A percentile compares a stretch with the other conserved stretches of the same genome.
These are phyloP conservation scores for Ganoderma leucocontextum DNA, from an alignment of 1,284 basidiomycete species.

Conservation along the genomic window DNA sequence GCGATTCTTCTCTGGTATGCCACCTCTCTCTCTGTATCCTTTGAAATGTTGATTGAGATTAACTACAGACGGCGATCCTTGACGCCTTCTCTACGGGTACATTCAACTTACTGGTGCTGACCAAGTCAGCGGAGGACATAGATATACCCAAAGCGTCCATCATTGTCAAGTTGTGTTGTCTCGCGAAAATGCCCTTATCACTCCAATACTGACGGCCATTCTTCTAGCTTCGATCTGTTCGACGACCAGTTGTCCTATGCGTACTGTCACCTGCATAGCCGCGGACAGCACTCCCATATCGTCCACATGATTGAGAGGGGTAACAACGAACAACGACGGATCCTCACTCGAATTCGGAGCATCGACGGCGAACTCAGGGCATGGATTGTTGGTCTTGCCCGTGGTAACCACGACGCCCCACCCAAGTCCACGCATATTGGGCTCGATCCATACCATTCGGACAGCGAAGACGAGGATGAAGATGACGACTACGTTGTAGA, in stretches of 20 bases:
- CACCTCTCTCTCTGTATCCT: neutral
- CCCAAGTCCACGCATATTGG: slow-evolving; percentile 52
- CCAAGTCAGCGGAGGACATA: slow-evolving; percentile 64
- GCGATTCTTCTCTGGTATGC: neutral
- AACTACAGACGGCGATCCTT: slow-evolving; percentile 51
- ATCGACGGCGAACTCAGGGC: slow-evolving; percentile 43
- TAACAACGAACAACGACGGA: slow-evolving; percentile 61
- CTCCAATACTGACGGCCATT: slow-evolving; percentile 13
- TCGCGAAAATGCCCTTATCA: neutral
- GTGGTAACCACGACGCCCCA: slow-evolving; percentile 52
- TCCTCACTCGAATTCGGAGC: slow-evolving; percentile 46
- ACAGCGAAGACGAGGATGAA: slow-evolving; percentile 50
- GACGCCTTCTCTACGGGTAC: slow-evolving; percentile 59
- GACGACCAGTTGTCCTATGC: slow-evolving; percentile 68
- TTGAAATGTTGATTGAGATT: neutral
- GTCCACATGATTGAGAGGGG: slow-evolving; percentile 70
- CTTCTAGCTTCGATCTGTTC: slow-evolving; percentile 63
- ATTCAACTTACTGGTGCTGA: slow-evolving; percentile 68
- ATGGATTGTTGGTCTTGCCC: slow-evolving; percentile 57
- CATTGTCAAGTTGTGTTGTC: slow-evolving; percentile 61
- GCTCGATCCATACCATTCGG: slow-evolving; percentile 52
- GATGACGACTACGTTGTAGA: slow-evolving; percentile 54
- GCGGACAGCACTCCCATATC: slow-evolving; percentile 57
- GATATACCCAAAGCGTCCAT: slow-evolving; percentile 61
- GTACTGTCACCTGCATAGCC: slow-evolving; percentile 51